Base-by-base conservation (phyloP, 2,329 filamentous ascomycete species). In the Penicillium sp. region DNA sequence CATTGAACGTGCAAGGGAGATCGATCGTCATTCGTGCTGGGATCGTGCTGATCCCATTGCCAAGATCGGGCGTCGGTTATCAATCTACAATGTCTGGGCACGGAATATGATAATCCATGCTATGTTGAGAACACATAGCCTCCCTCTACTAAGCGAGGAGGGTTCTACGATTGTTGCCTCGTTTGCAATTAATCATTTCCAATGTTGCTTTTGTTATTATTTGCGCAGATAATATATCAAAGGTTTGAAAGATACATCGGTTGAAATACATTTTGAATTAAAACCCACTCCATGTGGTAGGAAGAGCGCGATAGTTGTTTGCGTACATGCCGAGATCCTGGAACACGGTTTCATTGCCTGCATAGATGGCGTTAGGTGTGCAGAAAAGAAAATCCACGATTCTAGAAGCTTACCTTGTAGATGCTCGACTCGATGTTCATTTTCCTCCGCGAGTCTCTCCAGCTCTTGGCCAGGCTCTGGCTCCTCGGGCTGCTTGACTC, bases 401-500 rank as follows among this genome's bases (percentile, higher is more conserved):
- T 44, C 11, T 23, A 33, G 14, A 52, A 39, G 31, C 62, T 66
- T 71, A 83, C 83, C 84, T 63, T 80, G 74, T 13, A 88, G 74
- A 63, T 84, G 75, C 68, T 82, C 79, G 71, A 92, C 86, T 7
- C 90, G 81, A 56, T 87, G 76, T 60, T 88, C 81, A 64, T 95
- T 90, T 69, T 93, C 90, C 13, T 88, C 82, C 71, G 92, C 90
- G 2, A 96, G 76, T 69, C 88, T 85, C 70, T 92, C 85, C 46
- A 96, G 72, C 65, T 91, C 88, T 62, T 91, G 86, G n/a, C 81
- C 77, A 0, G 89, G 87, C 2, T 86, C 83, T 61, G 87, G 83
- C 66, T 88, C 86, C 16, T 79, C 79, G 6, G 80, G 70, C 61
- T 84, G 78, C 66, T 88, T 78, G 7, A 58, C 62, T n/a, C 66